These are phyloP conservation scores for Suillus subaureus DNA, from an alignment of 768 basidiomycete species.

Conservation along the genomic window DNA sequence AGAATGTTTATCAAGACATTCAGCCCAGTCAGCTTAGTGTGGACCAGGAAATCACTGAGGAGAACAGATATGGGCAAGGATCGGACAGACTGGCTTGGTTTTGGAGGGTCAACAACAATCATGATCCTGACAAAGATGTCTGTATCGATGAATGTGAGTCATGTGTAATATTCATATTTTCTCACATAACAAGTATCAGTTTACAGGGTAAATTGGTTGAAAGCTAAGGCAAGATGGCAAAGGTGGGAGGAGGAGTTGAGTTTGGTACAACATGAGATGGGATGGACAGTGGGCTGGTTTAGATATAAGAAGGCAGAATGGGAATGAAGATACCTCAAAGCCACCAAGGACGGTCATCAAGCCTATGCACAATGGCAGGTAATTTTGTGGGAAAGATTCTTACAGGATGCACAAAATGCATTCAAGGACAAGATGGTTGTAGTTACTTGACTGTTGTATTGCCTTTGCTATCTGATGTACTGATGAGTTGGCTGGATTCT, in stretches of 20 bases:
- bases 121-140: background rate
- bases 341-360: background rate
- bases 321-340: background rate
- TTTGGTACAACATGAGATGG: constrained; percentile 22
- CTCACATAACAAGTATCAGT: constrained; percentile 2
- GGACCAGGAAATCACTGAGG: too few species aligned
- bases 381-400: background rate
- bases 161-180: background rate
- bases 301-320: background rate
- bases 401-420: background rate
- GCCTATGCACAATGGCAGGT: background rate
- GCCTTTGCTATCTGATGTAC: too few species aligned
- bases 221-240: constrained; percentile 20
- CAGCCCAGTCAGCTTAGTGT: too few species aligned
- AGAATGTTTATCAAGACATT: too few species aligned
- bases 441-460: background rate
- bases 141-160: constrained; percentile 9
- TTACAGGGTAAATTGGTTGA: constrained; percentile 10
- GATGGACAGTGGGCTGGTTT: constrained; percentile 20
- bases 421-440: background rate
- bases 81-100: too few species aligned
- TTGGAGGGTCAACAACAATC: too few species aligned
- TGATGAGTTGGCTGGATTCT: too few species aligned
- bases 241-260: constrained; percentile 24
- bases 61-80: too few species aligned